A percentile compares a stretch with the other conserved stretches of the same genome.
Conservation (phyloP, 2,329 filamentous ascomycete species). For the Diaporthe ilicicola region DNA sequence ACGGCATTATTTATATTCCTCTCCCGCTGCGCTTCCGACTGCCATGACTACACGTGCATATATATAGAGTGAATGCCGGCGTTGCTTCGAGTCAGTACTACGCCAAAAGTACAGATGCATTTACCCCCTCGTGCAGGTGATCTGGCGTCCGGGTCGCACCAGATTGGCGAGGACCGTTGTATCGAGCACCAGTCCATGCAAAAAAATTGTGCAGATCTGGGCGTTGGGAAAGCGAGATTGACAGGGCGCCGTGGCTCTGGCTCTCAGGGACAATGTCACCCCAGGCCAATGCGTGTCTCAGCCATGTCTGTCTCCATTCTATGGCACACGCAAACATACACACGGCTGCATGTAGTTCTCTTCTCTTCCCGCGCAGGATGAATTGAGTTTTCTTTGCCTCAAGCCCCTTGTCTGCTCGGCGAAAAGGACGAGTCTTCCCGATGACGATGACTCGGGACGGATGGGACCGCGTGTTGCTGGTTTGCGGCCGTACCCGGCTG, state of each 20-base stretch:
- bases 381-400: not conserved
- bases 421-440: not conserved
- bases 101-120: not conserved
- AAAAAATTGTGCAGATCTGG: conserved; percentile 37
- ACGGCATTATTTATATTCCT: not conserved
- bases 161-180: conserved; percentile 33
- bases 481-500: conserved; percentile 25
- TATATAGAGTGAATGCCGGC: not conserved
- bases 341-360: not conserved
- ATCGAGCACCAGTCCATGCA: not conserved
- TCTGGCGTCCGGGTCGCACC: conserved; percentile 24
- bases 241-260: conserved; percentile 30
- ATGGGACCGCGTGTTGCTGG: not conserved
- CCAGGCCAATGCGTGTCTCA: conserved; percentile 26
- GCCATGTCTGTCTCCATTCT: conserved; percentile 13
- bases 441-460: conserved; percentile 20
- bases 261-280: not conserved
- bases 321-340: not conserved
- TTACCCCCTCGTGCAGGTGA: conserved; percentile 3
- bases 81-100: not conserved
- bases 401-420: not conserved
- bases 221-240: conserved; percentile 37
- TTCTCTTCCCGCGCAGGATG: conserved; percentile 4
- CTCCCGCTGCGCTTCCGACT: not conserved
- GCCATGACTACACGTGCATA: not conserved